Conservation (phyloP, 495 filamentous ascomycete species). For the Mytilinidion resinicola region DNA sequence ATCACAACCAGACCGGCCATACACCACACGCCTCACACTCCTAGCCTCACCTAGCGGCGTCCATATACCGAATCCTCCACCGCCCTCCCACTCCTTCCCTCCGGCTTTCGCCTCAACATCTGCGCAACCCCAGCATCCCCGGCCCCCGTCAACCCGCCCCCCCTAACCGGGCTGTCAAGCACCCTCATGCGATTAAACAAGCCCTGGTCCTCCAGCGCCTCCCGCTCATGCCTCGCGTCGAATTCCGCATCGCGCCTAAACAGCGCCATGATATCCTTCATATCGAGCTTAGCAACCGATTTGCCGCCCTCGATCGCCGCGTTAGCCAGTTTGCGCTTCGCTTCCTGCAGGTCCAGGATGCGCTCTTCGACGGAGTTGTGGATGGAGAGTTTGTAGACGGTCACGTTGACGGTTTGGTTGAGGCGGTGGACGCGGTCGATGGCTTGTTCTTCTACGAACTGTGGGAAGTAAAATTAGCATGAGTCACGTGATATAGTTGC, state of each 20-base stretch:
- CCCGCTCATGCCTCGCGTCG: slow-evolving; percentile 14
- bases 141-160: neutral
- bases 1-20: no score
- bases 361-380: slow-evolving; percentile 80
- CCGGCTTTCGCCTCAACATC: neutral
- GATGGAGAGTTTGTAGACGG: slow-evolving; percentile 89
- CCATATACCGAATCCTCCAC: slow-evolving; percentile 11
- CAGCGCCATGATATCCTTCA: slow-evolving; percentile 88
- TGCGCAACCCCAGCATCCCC: neutral
- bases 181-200: slow-evolving; percentile 15
- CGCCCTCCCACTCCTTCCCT: neutral
- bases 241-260: slow-evolving; percentile 72
- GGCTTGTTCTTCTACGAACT: slow-evolving; percentile 96
- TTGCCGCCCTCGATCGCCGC: slow-evolving; percentile 74
- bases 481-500: no score
- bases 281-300: slow-evolving; percentile 71
- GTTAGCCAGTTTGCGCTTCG: slow-evolving; percentile 82
- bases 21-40: no score
- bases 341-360: slow-evolving; percentile 85
- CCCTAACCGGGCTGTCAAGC: slow-evolving; percentile 4
- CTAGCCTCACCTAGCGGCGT: neutral
- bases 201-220: slow-evolving; percentile 8
- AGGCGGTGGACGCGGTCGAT: slow-evolving; percentile 97
- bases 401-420: slow-evolving; percentile 88
- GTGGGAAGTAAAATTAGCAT: slow-evolving; percentile 23